Percentiles rank a stretch among this genome's conserved stretches.
phyloP scores from a whole-genome alignment of 2,329 filamentous ascomycete species.

The Trichoderma sp. region DNA sequence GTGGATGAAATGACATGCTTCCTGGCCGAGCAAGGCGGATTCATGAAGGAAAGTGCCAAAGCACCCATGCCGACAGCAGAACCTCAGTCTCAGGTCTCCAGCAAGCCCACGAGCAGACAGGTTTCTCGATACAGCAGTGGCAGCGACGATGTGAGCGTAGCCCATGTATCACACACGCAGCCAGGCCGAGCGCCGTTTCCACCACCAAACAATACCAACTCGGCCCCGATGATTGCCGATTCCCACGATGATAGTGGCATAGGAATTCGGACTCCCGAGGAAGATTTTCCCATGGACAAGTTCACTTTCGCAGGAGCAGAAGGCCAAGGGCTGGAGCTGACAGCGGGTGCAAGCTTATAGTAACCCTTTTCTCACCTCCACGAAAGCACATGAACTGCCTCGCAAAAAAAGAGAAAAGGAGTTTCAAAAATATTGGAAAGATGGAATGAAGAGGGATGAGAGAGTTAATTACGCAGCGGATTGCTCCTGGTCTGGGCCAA shows the following conservation, averaged over 20 bases:
- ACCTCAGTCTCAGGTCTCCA: conserved; percentile 35
- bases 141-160: conserved; percentile 46
- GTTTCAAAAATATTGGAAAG: background rate
- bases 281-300: conserved; percentile 61
- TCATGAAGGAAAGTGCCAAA: conserved; percentile 61
- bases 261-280: conserved; percentile 65
- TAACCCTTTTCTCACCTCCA: background rate
- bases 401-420: background rate
- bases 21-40: conserved; percentile 85
- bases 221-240: conserved; percentile 41
- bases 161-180: conserved; percentile 47
- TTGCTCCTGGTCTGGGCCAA: background rate
- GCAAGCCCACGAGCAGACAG: conserved; percentile 36
- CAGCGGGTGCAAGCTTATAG: conserved; percentile 18
- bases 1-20: conserved; percentile 92
- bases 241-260: conserved; percentile 72
- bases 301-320: conserved; percentile 46
- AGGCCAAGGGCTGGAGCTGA: conserved; percentile 33
- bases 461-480: background rate
- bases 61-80: conserved; percentile 29
- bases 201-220: conserved; percentile 40
- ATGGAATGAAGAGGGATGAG: background rate
- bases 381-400: background rate
- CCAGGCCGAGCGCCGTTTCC: conserved; percentile 51
- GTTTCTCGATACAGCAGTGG: conserved; percentile 43